Evolutionary conservation across 2,329 filamentous ascomycete genomes (phyloP).

Genomic region (Lecanosticta acicola): DNA sequence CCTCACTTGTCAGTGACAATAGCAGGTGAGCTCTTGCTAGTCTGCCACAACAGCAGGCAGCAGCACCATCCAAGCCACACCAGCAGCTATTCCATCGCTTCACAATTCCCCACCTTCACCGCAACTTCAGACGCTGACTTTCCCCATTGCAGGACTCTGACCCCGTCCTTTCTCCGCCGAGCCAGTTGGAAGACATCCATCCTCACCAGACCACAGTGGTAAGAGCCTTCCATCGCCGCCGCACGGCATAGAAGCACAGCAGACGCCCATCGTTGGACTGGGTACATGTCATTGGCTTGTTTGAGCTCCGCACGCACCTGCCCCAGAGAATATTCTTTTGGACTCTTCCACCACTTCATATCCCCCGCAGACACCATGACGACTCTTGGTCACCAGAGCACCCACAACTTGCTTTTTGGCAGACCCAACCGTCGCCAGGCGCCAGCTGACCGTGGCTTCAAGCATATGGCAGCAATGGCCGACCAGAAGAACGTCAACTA

Average conservation of each 20-base stretch:
- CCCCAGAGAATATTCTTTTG: constrained; percentile 10
- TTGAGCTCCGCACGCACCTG: constrained; percentile 6
- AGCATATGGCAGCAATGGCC: constrained; percentile 31
- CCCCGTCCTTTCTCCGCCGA: constrained; percentile 8
- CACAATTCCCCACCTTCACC: constrained; percentile 1
- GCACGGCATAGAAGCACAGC: constrained; percentile 9
- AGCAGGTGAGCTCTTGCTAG: constrained; percentile 98
- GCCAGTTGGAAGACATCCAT: constrained; percentile 24
- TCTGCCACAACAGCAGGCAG: background rate
- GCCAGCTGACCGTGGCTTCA: constrained; percentile 18
- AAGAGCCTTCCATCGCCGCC: constrained; percentile 14
- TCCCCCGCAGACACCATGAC: constrained; percentile 13
- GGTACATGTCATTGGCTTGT: constrained; percentile 11
- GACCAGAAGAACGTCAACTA: constrained; percentile 31
- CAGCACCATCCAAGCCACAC: background rate
- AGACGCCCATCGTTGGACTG: constrained; percentile 4
- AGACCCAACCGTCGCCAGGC: constrained; percentile 15
- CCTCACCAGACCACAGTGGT: constrained; percentile 22
- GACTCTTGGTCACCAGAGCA: constrained; percentile 9
- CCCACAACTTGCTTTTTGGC: constrained; percentile 16
- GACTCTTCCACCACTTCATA: constrained; percentile 7
- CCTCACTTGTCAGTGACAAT: constrained; percentile 66
- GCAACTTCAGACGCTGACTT: constrained; percentile 7
- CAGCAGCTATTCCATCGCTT: background rate
- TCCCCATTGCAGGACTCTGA: constrained; percentile 9